A percentile compares a stretch with the other conserved stretches of the same genome.
These are phyloP conservation scores for Mycena galericulata DNA, from an alignment of 768 basidiomycete species.

Conservation along the genomic window DNA sequence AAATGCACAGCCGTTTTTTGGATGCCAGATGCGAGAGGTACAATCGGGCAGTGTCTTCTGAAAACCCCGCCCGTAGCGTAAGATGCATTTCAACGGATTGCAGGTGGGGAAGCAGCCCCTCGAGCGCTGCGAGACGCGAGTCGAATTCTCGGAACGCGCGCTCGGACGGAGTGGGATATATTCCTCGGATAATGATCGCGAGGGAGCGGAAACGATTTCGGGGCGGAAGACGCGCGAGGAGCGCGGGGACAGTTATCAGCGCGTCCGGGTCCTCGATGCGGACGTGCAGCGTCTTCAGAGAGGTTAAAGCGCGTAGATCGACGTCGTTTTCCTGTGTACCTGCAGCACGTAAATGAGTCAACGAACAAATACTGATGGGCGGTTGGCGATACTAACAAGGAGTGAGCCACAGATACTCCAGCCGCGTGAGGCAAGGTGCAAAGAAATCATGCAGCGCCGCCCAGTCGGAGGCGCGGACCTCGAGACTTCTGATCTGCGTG, in stretches of 20 bases:
- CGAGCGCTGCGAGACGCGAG: not conserved
- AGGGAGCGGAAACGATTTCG: not conserved
- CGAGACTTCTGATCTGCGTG: constrained; percentile 5
- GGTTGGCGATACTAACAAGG: not conserved
- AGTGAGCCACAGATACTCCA: constrained; percentile 1
- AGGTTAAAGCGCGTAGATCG: not conserved
- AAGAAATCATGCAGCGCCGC: not conserved
- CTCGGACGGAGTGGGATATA: not conserved
- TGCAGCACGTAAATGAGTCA: not conserved
- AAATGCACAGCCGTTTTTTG: not conserved
- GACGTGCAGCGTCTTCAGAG: not conserved
- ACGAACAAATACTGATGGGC: not conserved
- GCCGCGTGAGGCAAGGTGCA: not conserved
- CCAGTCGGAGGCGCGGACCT: constrained; percentile 2
- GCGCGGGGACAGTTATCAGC: not conserved
- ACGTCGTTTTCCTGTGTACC: not conserved
- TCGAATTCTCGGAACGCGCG: constrained; percentile 1
- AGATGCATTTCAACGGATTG: not conserved
- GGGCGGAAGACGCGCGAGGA: not conserved
- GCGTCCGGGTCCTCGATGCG: not conserved
- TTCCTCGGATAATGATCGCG: not conserved
- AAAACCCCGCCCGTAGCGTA: not conserved
- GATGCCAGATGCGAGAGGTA: not conserved
- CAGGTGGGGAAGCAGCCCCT: not conserved
- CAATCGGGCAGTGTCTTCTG: not conserved